These are phyloP conservation scores for Podaxis rugospora DNA, from an alignment of 768 basidiomycete species.

Conservation along the genomic window DNA sequence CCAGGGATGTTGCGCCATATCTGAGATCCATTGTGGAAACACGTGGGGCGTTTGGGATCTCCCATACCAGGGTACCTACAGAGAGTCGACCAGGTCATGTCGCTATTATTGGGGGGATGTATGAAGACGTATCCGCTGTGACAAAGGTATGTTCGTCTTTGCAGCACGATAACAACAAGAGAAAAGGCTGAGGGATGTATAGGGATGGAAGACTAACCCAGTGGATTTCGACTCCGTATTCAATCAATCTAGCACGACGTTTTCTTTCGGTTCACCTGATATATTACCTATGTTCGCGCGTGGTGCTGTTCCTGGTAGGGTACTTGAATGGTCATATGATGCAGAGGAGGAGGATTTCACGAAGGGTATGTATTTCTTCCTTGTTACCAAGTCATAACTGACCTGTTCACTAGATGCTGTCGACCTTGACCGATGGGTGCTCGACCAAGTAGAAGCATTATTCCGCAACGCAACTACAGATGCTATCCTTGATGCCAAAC, in stretches of 20 bases:
- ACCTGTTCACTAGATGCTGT: conserved; percentile 55
- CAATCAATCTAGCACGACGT: conserved; percentile 74
- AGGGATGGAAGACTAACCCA: conserved; percentile 88
- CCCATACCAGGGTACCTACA: conserved; percentile 83
- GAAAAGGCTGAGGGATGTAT: conserved; percentile 10
- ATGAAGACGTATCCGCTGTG: conserved; percentile 86
- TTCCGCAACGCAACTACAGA: conserved; percentile 62
- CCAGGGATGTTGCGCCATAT: conserved; percentile 67
- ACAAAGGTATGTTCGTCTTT: conserved; percentile 51
- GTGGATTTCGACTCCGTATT: conserved; percentile 89
- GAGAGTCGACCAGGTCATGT: conserved; percentile 89
- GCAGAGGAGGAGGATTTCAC: conserved; percentile 84
- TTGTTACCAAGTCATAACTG: background rate
- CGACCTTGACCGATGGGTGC: conserved; percentile 72
- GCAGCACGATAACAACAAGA: background rate
- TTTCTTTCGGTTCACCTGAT: conserved; percentile 84
- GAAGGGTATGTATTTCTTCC: conserved; percentile 44
- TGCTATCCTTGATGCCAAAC: conserved; percentile 38
- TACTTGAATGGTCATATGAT: conserved; percentile 72
- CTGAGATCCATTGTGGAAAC: conserved; percentile 61
- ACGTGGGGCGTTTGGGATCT: conserved; percentile 77
- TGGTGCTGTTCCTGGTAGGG: conserved; percentile 67
- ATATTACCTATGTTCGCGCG: conserved; percentile 84
- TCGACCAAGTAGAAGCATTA: conserved; percentile 60
- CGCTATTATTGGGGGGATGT: conserved; percentile 90